Evolutionary conservation across 805 yeast genomes (phyloP), one percentile per base, ranked within the genome.

Genomic region (Vanderwaltozyma yarrowii): DNA sequence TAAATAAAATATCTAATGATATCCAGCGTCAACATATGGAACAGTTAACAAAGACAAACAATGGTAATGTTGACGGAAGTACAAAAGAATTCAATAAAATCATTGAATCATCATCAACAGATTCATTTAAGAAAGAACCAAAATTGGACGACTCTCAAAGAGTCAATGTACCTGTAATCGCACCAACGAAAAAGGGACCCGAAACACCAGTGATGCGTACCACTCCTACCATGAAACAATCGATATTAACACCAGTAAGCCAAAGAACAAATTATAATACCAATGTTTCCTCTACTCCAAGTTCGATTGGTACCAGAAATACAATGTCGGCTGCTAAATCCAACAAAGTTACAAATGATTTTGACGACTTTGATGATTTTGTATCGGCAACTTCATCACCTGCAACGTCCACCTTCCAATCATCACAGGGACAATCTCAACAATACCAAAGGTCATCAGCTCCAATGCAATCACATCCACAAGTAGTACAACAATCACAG

Each of bases 21-120:
- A 62, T 77, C n/a, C 78, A 74, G 50, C 45, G 45, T 12, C 56
- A 57, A 30, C 76, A 71, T 31, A 37, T 59, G 26, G 51, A 54
- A 25, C 64, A 58, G 37, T 49, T 70, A 26, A 44, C 45, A 12
- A 50, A 54, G 28, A 53, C 47, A 4, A 24, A 39, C 2, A 50
- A 39, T 17, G 52, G 50, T 14, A 47, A 44, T 30, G 40, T 40
- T 16, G 49, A 45, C 24, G 45, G 23, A n/a, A 9, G 32, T 26
- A 30, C 49, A 30, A 53, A 47, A 21, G 55, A 51, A 14, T 54
- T 58, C 37, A 48, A 45, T 14, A 47, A 47, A 15, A 49, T 54
- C 16, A 50, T 56, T 16, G 50, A 46, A 11, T 44, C 49, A 13
- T 42, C 45, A 29, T 49, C 55, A 8, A 26, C 33, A 1, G 38